Percentiles rank a stretch among this genome's conserved stretches.
Evolutionary conservation across 176 grass and related monocot species (phyloP).

Genomic region (Oryza punctata): DNA sequence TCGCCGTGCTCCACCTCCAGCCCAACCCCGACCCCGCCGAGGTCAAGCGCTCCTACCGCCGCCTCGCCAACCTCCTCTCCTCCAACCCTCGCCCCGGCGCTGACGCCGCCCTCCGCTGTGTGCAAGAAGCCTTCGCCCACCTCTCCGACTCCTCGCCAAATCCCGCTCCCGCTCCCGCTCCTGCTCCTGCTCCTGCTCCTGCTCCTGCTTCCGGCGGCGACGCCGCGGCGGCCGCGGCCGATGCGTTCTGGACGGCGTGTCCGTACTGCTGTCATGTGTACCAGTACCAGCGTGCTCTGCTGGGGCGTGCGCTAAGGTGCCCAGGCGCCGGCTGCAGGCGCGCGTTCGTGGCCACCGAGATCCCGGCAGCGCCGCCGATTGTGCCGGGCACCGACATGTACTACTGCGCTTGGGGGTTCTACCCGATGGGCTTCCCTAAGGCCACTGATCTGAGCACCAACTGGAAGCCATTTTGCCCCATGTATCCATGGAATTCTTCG

Average conservation of each 20-base stretch:
- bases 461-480: conserved; percentile 82
- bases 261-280: conserved; percentile 81
- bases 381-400: conserved; percentile 89
- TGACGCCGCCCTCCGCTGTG: conserved; percentile 59
- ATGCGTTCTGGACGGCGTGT: conserved; percentile 89
- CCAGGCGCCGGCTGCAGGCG: conserved; percentile 62
- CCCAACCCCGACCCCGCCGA: conserved; percentile 33
- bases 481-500: conserved; percentile 45
- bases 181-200: not conserved
- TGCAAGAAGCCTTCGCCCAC: conserved; percentile 69
- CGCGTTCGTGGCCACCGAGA: conserved; percentile 65
- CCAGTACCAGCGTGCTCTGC: conserved; percentile 60
- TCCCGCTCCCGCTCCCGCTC: not conserved
- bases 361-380: conserved; percentile 67
- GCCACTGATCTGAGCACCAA: conserved; percentile 59
- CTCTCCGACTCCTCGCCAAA: conserved; percentile 48
- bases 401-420: conserved; percentile 90
- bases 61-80: conserved; percentile 69
- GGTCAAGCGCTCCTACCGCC: conserved; percentile 59
- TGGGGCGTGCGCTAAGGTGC: conserved; percentile 73
- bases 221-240: conserved; percentile 18
- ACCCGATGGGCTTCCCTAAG: conserved; percentile 81
- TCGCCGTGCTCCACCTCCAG: conserved; percentile 57
- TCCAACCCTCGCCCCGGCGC: conserved; percentile 61
- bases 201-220: conserved; percentile 28